Percentiles rank a stretch among this genome's conserved stretches.
phyloP scores from a whole-genome alignment of 2,329 filamentous ascomycete genomes.

The Neophaeococcomyces mojaviensis region DNA sequence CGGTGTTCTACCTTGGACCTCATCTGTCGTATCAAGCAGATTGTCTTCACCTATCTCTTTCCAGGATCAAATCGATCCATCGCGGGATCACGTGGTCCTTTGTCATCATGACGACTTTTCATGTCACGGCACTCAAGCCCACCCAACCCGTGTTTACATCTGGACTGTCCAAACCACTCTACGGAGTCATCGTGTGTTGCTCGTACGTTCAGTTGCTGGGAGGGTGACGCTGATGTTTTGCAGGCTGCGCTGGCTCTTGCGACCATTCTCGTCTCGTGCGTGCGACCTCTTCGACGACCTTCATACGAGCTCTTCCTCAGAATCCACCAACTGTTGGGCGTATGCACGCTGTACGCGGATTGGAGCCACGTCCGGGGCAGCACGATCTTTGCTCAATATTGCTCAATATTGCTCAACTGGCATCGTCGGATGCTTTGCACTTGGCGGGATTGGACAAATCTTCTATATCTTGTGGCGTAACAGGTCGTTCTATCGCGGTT shows the following conservation, averaged over 20 bases:
- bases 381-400: neutral
- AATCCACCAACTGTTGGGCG: neutral
- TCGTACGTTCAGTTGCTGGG: neutral
- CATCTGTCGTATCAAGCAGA: conserved; percentile 5
- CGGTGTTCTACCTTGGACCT: neutral
- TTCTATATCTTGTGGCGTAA: neutral
- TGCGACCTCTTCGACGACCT: neutral
- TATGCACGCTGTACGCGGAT: neutral
- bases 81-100: neutral
- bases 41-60: neutral
- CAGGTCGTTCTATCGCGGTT: neutral
- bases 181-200: neutral
- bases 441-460: neutral
- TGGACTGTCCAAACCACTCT: neutral
- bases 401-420: neutral
- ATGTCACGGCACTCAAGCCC: neutral
- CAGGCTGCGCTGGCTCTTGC: conserved; percentile 3
- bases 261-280: neutral
- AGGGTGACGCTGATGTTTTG: neutral
- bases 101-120: neutral
- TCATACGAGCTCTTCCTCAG: conserved; percentile 1
- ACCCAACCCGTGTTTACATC: neutral
- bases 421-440: neutral
- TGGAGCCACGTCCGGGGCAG: neutral
- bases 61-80: neutral